Conservation (phyloP, 108 stramenopile species). For the Fragilariopsis cylindrus region DNA sequence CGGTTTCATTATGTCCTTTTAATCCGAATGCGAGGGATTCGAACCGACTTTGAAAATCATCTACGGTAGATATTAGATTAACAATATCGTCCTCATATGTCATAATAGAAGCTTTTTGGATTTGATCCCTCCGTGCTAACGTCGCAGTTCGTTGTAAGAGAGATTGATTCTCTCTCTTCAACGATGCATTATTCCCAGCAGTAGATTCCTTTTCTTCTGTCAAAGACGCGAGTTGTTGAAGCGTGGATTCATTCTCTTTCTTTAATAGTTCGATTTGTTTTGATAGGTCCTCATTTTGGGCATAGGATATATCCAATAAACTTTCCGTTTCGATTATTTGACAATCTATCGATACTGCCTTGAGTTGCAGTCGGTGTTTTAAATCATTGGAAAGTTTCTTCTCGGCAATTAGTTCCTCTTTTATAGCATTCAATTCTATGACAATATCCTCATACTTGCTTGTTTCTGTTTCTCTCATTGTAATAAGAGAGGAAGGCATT, state of each 20-base stretch:
- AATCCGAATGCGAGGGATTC: not conserved
- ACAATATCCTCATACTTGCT: too few relatives aligned
- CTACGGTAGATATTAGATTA: not conserved
- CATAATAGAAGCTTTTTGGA: slow-evolving; percentile 14
- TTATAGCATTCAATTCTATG: too few relatives aligned
- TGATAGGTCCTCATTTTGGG: not conserved
- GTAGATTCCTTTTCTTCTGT: not conserved
- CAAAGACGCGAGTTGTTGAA: not conserved
- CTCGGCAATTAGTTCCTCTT: not conserved
- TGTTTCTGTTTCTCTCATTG: too few relatives aligned
- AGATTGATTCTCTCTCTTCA: slow-evolving; percentile 2
- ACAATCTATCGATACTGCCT: slow-evolving; percentile 8
- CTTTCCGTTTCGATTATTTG: slow-evolving; percentile 3
- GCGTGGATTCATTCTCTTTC: not conserved
- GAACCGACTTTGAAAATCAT: not conserved
- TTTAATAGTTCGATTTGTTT: not conserved
- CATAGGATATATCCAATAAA: not conserved
- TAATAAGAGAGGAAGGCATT: too few relatives aligned
- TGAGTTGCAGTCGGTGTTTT: not conserved
- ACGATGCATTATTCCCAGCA: too few relatives aligned
- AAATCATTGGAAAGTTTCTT: not conserved
- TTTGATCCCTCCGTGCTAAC: slow-evolving; percentile 15
- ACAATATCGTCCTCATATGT: not conserved
- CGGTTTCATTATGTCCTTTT: not conserved
- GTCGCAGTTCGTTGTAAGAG: slow-evolving; percentile 6